Conservation (phyloP, 371 early-diverging fungal genomes). For the Chytridiales sp. region DNA sequence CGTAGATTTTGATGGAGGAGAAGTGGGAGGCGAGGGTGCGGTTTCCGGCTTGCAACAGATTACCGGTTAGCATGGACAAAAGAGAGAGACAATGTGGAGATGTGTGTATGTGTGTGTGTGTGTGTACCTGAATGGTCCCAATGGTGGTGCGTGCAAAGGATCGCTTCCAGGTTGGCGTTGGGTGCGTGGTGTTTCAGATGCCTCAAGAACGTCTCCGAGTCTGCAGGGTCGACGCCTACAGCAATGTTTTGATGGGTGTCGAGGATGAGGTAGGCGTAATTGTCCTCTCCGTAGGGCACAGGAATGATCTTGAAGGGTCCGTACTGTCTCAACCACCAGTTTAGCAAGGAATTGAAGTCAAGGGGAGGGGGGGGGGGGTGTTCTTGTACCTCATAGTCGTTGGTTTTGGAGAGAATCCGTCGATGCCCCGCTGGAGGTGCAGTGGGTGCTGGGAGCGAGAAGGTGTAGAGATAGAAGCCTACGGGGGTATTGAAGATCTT, state of each 20-base stretch:
- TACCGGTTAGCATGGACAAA: neutral
- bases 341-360: no score
- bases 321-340: no score
- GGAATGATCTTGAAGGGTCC: conserved; percentile 19
- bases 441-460: no score
- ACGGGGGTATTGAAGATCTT: no score
- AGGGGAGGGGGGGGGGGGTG: no score
- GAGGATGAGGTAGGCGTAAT: conserved; percentile 12
- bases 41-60: no score
- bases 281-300: conserved; percentile 19
- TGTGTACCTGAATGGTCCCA: conserved; percentile 21
- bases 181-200: neutral
- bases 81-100: neutral
- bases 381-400: no score
- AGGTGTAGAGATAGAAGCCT: no score
- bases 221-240: conserved; percentile 18
- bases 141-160: conserved; percentile 19
- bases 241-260: neutral
- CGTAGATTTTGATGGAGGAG: neutral
- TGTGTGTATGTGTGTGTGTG: no score
- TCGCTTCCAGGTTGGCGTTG: neutral
- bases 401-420: no score
- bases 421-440: no score
- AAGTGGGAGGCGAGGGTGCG: neutral
- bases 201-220: neutral